Evolutionary conservation across 495 filamentous ascomycete species (phyloP), one percentile per base, ranked within the genome.

Genomic region (Xylaria intraflava): DNA sequence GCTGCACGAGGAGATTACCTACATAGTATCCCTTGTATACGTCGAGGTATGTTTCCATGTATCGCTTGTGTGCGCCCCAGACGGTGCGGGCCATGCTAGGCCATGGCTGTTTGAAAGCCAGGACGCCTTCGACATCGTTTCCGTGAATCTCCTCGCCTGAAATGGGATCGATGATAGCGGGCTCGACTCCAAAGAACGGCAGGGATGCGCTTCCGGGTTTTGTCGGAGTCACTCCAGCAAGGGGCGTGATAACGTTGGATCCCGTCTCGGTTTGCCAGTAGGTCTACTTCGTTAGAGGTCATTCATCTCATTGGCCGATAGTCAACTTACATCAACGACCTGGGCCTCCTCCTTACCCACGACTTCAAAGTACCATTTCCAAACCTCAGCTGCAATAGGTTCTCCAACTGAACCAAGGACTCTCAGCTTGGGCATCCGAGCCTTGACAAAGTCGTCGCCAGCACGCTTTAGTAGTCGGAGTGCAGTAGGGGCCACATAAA

Each of bases 191-290:
- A 66, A 99, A 99, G 85, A 99, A 97, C 24, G 86, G 86, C 19
- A 90, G 75, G 2, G 86, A 88, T 6, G 86, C 86, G 58, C 79
- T 84, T 40, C 86, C 86, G 29, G 86, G 86, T 69, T 90, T 90
- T 29, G 87, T 89, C 6, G 87, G 85, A 8, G 86, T 90, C 26
- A 88, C 72, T 62, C 86, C 87, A 31, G 79, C 86, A 24, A 90
- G 78, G 14, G 86, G 86, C 5, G 86, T 83, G 60, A 90, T 89
- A 58, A 95, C 90, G 67, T 97, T 85, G 43, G 90, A 97, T 49
- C 93, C 93, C 9, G 93, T 99, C 77, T 99, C 93, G 55, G 93
- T 99, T 84, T 99, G 93, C 94, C 93, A 99, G 79, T 99, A 99
- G 41, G 93, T 99, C 90, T 97, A 64, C 46, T 36, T 55, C 51